These are phyloP conservation scores for Urostyla sp. DNA, from an alignment of 73 alveolate genomes.

Conservation along the genomic window DNA sequence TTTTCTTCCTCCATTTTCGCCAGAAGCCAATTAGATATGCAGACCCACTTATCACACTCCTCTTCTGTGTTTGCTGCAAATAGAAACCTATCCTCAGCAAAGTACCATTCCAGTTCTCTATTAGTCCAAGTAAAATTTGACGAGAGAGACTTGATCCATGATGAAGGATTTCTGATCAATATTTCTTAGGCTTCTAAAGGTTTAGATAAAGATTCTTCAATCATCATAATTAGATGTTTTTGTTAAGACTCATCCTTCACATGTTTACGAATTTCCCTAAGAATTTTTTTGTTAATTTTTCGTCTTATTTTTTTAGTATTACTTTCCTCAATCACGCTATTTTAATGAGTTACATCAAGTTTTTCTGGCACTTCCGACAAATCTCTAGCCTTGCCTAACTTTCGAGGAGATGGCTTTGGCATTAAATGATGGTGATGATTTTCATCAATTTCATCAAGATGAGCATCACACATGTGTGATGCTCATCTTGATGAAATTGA, in stretches of 20 bases:
- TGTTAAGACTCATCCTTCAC: constrained; percentile 16
- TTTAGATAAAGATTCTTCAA: constrained; percentile 18
- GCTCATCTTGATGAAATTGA: constrained; percentile 3
- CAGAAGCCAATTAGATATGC: constrained; percentile 42
- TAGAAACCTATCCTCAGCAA: constrained; percentile 54
- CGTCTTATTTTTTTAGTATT: not conserved
- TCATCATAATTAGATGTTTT: not conserved
- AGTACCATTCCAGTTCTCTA: constrained; percentile 63
- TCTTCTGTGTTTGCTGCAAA: constrained; percentile 57
- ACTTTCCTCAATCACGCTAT: not conserved
- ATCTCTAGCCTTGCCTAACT: constrained; percentile 29
- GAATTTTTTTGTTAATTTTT: not conserved
- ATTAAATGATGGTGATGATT: constrained; percentile 7
- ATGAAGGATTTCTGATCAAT: constrained; percentile 28
- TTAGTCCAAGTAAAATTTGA: constrained; percentile 54
- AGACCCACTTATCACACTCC: constrained; percentile 61
- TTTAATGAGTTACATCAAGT: not conserved
- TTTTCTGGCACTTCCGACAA: not conserved
- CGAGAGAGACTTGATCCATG: constrained; percentile 53
- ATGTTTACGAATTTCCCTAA: constrained; percentile 11
- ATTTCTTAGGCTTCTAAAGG: constrained; percentile 25
- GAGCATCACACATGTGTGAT: not conserved
- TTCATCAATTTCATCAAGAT: not conserved
- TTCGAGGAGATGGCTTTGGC: constrained; percentile 55
- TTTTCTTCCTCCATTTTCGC: not conserved